Base-by-base conservation (phyloP, 345 rosid species). In the Eucalyptus albens region DNA sequence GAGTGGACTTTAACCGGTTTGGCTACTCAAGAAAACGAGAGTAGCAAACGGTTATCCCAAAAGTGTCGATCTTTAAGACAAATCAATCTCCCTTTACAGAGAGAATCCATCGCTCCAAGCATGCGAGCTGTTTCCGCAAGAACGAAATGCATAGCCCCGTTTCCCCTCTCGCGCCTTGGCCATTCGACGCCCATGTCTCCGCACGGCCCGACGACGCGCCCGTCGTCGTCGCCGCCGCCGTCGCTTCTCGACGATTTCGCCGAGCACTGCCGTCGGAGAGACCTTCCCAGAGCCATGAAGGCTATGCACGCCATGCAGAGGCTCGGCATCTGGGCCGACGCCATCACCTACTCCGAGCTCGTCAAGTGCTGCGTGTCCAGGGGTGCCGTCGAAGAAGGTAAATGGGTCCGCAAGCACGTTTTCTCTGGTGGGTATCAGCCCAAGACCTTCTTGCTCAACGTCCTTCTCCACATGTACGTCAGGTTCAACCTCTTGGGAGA, bases 251-350 rank as follows among this genome's bases (percentile, higher is more conserved):
- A 90, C 14, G 94, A 94, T 50, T 96, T 96, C 92, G 90, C 95
- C 67, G 87, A 91, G 53, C 90, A 88, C 85, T 95, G 97, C 89
- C 92, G 92, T 91, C 95, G 86, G 88, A 88, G 92, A 88, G 94
- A 96, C 93, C 91, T 96, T 14, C 94, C 95, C 9, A 91, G 91
- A 90, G 97, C 97, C 91, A 72, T 96, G 59, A 88, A 88, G 87
- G 90, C 93, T n/a, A 92, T 95, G 97, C 92, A 91, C 21, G 69
- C 92, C 4, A 91, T 96, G 93, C 93, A 93, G 85, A 91, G 88
- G 15, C 94, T 53, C 59, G 92, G 94, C 19, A 88, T 95, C 42
- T 89, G 93, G 92, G 98, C 97, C 19, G 95, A 96, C 60, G 50
- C 91, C 27, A 51, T 92, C n/a, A 90, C 94, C 87, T 96, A 95